phyloP scores from a whole-genome alignment of 2,329 filamentous ascomycete genomes.

The Gnomoniopsis sp. region DNA sequence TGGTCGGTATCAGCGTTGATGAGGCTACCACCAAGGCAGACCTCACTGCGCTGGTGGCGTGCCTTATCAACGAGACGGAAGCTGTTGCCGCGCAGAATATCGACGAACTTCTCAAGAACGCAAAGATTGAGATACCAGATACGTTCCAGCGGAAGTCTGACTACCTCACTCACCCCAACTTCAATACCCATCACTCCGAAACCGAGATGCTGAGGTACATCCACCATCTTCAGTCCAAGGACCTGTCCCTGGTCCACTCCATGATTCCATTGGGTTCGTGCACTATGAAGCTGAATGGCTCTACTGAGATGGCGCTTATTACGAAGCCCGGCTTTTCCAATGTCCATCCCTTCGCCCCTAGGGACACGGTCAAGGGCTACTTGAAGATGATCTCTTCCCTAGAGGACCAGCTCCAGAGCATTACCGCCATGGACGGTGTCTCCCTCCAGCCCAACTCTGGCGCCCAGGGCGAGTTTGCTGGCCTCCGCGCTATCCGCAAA shows the following conservation, averaged over 20 bases:
- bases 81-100: constrained; percentile 27
- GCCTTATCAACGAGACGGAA: constrained; percentile 22
- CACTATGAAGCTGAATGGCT: constrained; percentile 97
- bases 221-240: constrained; percentile 87
- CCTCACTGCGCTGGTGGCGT: constrained; percentile 19
- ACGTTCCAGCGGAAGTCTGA: constrained; percentile 65
- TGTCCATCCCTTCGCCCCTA: constrained; percentile 76
- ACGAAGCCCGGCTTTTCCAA: constrained; percentile 72
- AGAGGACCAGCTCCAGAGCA: constrained; percentile 70
- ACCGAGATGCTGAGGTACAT: constrained; percentile 94
- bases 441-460: constrained; percentile 95
- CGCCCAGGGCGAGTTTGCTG: constrained; percentile 91
- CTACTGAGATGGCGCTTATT: constrained; percentile 87
- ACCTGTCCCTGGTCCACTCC: constrained; percentile 88
- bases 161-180: constrained; percentile 86
- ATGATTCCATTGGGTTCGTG: constrained; percentile 98
- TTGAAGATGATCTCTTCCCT: constrained; percentile 66
- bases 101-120: constrained; percentile 35
- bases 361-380: constrained; percentile 65
- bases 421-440: constrained; percentile 87
- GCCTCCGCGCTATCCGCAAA: constrained; percentile 81
- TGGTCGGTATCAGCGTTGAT: constrained; percentile 73
- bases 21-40: constrained; percentile 44
- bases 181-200: constrained; percentile 93
- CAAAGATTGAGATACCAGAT: constrained; percentile 43